Conservation (phyloP, 208 protist species). For the Trypanosoma theileri region DNA sequence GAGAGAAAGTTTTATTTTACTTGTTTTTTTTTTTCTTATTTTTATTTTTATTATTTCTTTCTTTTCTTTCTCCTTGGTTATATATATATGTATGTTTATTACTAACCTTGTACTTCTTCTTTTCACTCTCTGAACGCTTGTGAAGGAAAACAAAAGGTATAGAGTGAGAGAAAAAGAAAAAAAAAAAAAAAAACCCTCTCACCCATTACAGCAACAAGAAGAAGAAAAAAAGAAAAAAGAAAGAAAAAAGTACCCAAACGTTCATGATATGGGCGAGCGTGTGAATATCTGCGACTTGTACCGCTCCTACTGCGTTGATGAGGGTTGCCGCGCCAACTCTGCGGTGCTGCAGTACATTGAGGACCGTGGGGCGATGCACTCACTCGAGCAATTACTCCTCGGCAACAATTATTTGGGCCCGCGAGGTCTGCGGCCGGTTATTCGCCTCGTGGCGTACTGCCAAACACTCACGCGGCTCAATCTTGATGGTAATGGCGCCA, state of each 20-base stretch:
- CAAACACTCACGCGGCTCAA: slow-evolving; percentile 77
- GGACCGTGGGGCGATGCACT: slow-evolving; percentile 34
- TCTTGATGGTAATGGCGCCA: slow-evolving; percentile 80
- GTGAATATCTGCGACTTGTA: slow-evolving; percentile 67
- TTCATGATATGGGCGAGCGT: neutral
- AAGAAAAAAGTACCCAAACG: neutral
- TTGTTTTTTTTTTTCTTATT: neutral
- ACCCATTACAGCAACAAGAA: slow-evolving; percentile 4
- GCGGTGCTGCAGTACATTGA: slow-evolving; percentile 73
- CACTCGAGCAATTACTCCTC: slow-evolving; percentile 47
- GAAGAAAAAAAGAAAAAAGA: neutral
- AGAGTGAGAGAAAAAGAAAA: neutral
- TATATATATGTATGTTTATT: too few species aligned
- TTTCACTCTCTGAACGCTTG: too few species aligned
- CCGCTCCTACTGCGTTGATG: slow-evolving; percentile 71
- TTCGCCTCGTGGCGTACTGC: slow-evolving; percentile 79
- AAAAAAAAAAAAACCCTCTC: neutral
- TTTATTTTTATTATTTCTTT: neutral
- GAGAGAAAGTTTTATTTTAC: neutral
- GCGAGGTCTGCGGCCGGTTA: slow-evolving; percentile 77
- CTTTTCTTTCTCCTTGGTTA: neutral
- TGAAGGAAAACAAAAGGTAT: too few species aligned
- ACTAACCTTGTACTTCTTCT: too few species aligned
- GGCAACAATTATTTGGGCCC: slow-evolving; percentile 87
- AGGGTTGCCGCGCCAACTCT: slow-evolving; percentile 78